These are phyloP conservation scores for Avena sativa DNA, from an alignment of 176 grass and related monocot genomes.

Conservation along the genomic window DNA sequence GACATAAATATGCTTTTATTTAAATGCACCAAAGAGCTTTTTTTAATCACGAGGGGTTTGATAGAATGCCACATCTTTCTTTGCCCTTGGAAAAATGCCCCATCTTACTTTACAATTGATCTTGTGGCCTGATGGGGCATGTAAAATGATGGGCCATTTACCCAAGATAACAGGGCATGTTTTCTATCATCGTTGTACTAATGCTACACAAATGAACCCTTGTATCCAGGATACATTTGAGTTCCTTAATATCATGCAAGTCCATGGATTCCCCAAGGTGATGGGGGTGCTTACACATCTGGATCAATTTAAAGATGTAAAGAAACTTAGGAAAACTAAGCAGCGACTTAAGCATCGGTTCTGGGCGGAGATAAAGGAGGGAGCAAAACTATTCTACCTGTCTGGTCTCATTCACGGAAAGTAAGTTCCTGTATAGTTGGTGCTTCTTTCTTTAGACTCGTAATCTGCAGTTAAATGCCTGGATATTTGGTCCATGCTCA, in stretches of 20 bases:
- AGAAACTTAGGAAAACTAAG: slow-evolving; percentile 96
- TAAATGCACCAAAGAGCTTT: not conserved
- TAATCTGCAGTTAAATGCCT: slow-evolving; percentile 34
- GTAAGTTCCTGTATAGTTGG: slow-evolving; percentile 61
- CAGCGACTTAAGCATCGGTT: slow-evolving; percentile 90
- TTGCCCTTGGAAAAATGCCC: slow-evolving; percentile 1
- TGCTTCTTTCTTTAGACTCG: slow-evolving; percentile 23
- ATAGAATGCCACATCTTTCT: not conserved
- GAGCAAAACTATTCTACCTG: slow-evolving; percentile 95
- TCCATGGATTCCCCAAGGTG: slow-evolving; percentile 95
- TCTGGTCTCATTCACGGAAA: slow-evolving; percentile 89
- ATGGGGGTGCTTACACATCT: slow-evolving; percentile 98
- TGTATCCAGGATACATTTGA: slow-evolving; percentile 94
- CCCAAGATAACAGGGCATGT: not conserved
- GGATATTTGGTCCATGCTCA: slow-evolving; percentile 1
- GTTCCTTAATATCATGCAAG: slow-evolving; percentile 98
- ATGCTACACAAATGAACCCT: slow-evolving; percentile 26
- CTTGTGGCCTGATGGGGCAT: not conserved
- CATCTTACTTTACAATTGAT: not conserved
- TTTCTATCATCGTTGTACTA: slow-evolving; percentile 27
- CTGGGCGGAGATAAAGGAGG: slow-evolving; percentile 93
- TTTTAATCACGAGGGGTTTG: not conserved
- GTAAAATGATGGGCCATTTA: not conserved
- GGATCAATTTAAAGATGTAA: slow-evolving; percentile 96
- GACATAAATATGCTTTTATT: not conserved